Base-by-base conservation (phyloP, 1,284 basidiomycete genomes). In the Fomitopsis schrenkii region DNA sequence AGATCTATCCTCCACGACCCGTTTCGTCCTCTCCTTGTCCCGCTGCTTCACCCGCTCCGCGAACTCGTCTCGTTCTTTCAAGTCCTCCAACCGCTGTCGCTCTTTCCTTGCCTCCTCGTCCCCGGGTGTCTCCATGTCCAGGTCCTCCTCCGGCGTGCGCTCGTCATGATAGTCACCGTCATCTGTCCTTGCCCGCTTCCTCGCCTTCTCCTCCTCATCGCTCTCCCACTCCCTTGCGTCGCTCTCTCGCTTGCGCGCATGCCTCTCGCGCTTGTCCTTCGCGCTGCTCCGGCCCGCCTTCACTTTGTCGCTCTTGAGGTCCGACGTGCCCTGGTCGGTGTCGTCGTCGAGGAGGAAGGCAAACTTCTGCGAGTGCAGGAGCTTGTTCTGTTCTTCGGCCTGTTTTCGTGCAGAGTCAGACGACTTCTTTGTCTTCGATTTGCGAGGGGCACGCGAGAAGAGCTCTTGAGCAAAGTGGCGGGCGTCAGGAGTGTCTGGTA, bases 41-140 rank as follows among this genome's bases (percentile, higher is more conserved):
- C 90, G 88, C 61, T 90, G 84, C 69, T 86, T 86, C 68, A 98
- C 86, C 5, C 97, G 88, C 66, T 93, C 88, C 0, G 97, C 92
- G 69, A 98, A 98, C 40, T 91, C 95, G 73, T 99, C 97, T 62
- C 97, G 83, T 65, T 98, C 97, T 61, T 84, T 82, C 14, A 93
- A 66, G 69, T 99, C 97, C 70, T 89, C 84, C 58, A 88, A 63
- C 30, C 94, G 81, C 70, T 95, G 91, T 48, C 86, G 80, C 76
- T 95, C 95, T 68, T 74, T 83, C 54, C 88, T 80, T 40, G 77
- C 78, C 5, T 87, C 90, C 69, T 91, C 90, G 65, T 90, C 90
- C 72, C 94, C 91, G 12, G 76, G 75, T 5, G 79, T 75, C 62
- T 91, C 88, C 62, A 83, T 71, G 8, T 76, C 76, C 64, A 68